Conservation (phyloP, 768 basidiomycete genomes). For the Suillus hirtellus region DNA sequence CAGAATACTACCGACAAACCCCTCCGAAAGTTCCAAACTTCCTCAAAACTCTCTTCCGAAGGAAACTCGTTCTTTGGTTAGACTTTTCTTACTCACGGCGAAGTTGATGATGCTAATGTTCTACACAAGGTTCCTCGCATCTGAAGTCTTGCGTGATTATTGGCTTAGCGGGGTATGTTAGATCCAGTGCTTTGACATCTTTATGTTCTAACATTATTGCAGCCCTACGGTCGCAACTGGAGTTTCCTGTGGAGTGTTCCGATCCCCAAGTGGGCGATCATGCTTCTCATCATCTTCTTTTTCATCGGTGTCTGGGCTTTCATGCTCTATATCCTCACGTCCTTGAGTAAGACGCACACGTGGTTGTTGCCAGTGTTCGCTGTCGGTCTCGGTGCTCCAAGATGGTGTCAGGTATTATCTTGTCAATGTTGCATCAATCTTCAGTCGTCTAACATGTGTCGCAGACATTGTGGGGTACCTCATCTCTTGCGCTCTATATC, state of each 20-base stretch:
- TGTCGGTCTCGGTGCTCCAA: slow-evolving; percentile 88
- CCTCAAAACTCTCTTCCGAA: slow-evolving; percentile 82
- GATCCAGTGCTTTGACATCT: neutral
- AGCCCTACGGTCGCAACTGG: slow-evolving; percentile 96
- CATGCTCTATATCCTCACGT: slow-evolving; percentile 72
- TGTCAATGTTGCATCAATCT: neutral
- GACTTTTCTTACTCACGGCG: slow-evolving; percentile 5
- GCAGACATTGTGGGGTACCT: slow-evolving; percentile 93
- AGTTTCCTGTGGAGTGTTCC: slow-evolving; percentile 86
- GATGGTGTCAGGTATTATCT: slow-evolving; percentile 85
- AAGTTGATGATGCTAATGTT: neutral
- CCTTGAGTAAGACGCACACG: slow-evolving; percentile 91
- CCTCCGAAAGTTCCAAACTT: slow-evolving; percentile 96
- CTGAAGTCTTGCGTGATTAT: slow-evolving; percentile 89
- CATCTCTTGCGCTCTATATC: slow-evolving; percentile 88
- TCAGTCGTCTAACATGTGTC: slow-evolving; percentile 5
- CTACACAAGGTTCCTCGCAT: slow-evolving; percentile 69
- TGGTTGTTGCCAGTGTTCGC: slow-evolving; percentile 96
- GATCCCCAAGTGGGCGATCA: slow-evolving; percentile 81
- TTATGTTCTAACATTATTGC: slow-evolving; percentile 18
- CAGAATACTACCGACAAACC: slow-evolving; percentile 88
- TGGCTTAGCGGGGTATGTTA: slow-evolving; percentile 81
- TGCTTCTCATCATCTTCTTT: slow-evolving; percentile 78
- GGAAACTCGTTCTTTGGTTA: slow-evolving; percentile 88
- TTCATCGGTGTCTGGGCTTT: slow-evolving; percentile 86